Conservation (phyloP, 148 eudicot species). For the Rhododendron mucronatum region DNA sequence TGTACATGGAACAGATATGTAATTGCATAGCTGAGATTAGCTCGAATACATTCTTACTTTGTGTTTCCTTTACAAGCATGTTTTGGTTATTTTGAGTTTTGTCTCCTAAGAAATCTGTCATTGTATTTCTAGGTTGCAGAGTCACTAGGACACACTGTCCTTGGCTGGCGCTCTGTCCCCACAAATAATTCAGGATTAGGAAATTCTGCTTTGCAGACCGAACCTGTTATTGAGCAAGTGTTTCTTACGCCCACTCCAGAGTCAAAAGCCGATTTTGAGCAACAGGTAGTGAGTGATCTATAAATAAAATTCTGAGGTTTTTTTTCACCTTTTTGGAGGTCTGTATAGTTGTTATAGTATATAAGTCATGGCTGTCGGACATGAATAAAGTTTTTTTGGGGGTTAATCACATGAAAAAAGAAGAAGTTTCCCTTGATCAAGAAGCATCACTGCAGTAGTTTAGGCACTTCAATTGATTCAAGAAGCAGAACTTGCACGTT, state of each 20-base stretch:
- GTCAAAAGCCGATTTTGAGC: conserved; percentile 86
- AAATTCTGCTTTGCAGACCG: conserved; percentile 85
- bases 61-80: background rate
- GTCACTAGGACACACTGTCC: conserved; percentile 94
- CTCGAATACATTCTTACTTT: background rate
- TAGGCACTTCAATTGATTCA: background rate
- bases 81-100: background rate
- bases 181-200: conserved; percentile 96
- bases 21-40: background rate
- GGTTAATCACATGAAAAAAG: background rate
- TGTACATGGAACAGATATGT: background rate
- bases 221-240: conserved; percentile 95
- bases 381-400: background rate
- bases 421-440: background rate
- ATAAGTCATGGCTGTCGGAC: background rate
- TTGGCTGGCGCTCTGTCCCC: conserved; percentile 94
- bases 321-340: background rate
- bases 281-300: conserved; percentile 48
- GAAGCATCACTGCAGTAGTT: background rate
- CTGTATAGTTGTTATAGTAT: background rate
- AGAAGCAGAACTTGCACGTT: background rate
- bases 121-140: conserved; percentile 72
- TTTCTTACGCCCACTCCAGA: conserved; percentile 78
- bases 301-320: background rate
- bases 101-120: background rate